Conservation (phyloP, 1,139 yeast species). For the Wickerhamiella pararugosa region DNA sequence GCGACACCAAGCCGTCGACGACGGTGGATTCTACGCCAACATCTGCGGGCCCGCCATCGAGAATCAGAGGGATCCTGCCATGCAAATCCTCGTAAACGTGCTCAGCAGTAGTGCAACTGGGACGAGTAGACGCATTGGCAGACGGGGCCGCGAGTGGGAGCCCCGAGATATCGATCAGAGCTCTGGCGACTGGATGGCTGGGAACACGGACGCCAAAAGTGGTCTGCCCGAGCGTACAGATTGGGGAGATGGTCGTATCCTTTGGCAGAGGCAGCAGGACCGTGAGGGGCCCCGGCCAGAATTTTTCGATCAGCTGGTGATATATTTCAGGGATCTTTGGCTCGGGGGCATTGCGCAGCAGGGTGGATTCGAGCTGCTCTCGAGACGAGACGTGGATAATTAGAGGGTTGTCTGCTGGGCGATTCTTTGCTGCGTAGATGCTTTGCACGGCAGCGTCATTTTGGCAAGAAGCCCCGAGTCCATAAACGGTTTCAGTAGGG, state of each 20-base stretch:
- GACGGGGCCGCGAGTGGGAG: slow-evolving; percentile 94
- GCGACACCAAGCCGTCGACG: slow-evolving; percentile 68
- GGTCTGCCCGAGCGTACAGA: slow-evolving; percentile 73
- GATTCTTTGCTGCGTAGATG: slow-evolving; percentile 73
- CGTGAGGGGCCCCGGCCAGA: slow-evolving; percentile 97
- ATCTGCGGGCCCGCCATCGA: slow-evolving; percentile 83
- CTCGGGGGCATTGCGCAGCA: slow-evolving; percentile 21
- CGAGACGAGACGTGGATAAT: slow-evolving; percentile 77
- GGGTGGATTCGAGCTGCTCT: slow-evolving; percentile 49
- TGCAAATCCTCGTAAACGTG: slow-evolving; percentile 72
- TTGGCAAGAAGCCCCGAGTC: slow-evolving; percentile 79
- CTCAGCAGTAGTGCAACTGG: slow-evolving; percentile 78
- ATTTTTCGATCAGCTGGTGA: slow-evolving; percentile 40
- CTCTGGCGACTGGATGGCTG: slow-evolving; percentile 74
- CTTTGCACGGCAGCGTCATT: slow-evolving; percentile 55
- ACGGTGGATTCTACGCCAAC: slow-evolving; percentile 94
- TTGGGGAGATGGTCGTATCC: slow-evolving; percentile 42
- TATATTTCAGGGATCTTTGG: slow-evolving; percentile 53
- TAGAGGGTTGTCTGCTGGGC: slow-evolving; percentile 92
- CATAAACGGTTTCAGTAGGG: slow-evolving; percentile 96
- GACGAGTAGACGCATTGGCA: slow-evolving; percentile 90
- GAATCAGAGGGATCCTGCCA: slow-evolving; percentile 66
- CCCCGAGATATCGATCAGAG: slow-evolving; percentile 73
- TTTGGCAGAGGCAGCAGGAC: slow-evolving; percentile 54
- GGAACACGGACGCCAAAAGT: slow-evolving; percentile 92